Evolutionary conservation across 1,284 basidiomycete species (phyloP), one percentile per base, ranked within the genome.

Genomic region (Moesziomyces sp.): DNA sequence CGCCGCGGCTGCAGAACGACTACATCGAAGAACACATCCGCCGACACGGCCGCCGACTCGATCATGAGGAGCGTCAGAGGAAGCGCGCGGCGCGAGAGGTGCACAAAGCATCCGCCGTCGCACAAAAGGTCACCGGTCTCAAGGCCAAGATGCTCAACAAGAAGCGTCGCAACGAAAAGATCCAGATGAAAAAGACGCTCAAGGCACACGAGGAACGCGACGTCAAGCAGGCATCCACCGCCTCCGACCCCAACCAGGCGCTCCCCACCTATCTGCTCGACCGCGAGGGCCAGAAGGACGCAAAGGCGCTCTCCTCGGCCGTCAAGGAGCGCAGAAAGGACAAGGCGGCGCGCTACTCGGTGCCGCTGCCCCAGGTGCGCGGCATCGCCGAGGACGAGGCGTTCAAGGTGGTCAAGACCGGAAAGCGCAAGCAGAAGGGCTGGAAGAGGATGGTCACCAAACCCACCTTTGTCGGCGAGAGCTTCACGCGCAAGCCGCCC

Each of bases 401-500:
- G 90, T 99, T 99, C 89, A 98, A 97, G 88, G 97, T 99, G 38
- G 89, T 99, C 88, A 93, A 95, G 87, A 96, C 96, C 0, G 97
- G 97, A 59, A 98, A 98, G 88, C 92, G 90, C 84, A 98, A 96
- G 87, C 90, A 89, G 84, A 99, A 99, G 86, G 89, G 92, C 26
- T 99, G 97, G 97, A 99, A 99, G 87, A 90, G 97, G 76, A 98
- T 99, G 96, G 93, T 99, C 74, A 97, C 95, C 75, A 99, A 99
- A 86, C 95, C 96, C 47, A 98, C 96, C 2, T 99, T 99, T 84
- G 96, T 99, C 46, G 96, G 96, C 11, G 95, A 97, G 85, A 92
- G 93, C 42, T 99, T 99, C 85, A 99, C 97, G 16, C 88, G 97
- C 73, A 99, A 99, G 85, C 97, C 97, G 0, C 95, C 97, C 62